Evolutionary conservation across 305 asterid species (phyloP).

Genomic region (Coffea humblotiana): DNA sequence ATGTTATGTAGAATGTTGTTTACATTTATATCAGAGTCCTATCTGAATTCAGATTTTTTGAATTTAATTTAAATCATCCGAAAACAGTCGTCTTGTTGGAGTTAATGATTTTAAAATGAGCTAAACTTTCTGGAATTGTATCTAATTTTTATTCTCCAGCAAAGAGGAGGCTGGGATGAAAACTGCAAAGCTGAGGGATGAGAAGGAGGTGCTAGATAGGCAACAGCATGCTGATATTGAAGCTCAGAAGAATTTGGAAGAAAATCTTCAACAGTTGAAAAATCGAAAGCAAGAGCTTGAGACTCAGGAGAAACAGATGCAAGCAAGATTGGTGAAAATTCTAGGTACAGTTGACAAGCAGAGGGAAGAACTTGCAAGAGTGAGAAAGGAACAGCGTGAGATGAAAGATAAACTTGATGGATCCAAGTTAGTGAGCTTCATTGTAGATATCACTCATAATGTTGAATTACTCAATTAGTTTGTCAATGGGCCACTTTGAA

Average conservation of each 20-base stretch:
- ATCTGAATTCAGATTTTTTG: not conserved
- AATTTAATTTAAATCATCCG: not conserved
- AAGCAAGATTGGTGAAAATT: conserved; percentile 68
- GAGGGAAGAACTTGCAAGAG: conserved; percentile 66
- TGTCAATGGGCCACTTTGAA: not conserved
- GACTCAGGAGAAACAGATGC: conserved; percentile 91
- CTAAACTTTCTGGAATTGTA: conserved; percentile 5
- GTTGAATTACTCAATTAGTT: not conserved
- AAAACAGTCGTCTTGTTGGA: not conserved
- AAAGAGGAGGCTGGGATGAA: conserved; percentile 98
- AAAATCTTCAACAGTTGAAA: conserved; percentile 88
- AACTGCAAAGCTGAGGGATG: conserved; percentile 93
- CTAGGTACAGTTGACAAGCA: conserved; percentile 76
- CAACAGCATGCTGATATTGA: conserved; percentile 94
- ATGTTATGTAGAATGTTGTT: not conserved
- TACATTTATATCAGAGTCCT: conserved; percentile 4
- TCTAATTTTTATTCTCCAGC: conserved; percentile 46
- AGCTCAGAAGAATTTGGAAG: conserved; percentile 89
- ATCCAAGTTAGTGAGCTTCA: conserved; percentile 57
- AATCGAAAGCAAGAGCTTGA: conserved; percentile 87
- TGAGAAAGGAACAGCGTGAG: conserved; percentile 79
- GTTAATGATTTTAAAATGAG: not conserved
- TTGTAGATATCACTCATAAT: not conserved
- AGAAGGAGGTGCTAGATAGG: conserved; percentile 95
- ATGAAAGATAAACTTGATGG: conserved; percentile 75